phyloP scores from a whole-genome alignment of 768 basidiomycete species.

The Phylloporus scabripes region DNA sequence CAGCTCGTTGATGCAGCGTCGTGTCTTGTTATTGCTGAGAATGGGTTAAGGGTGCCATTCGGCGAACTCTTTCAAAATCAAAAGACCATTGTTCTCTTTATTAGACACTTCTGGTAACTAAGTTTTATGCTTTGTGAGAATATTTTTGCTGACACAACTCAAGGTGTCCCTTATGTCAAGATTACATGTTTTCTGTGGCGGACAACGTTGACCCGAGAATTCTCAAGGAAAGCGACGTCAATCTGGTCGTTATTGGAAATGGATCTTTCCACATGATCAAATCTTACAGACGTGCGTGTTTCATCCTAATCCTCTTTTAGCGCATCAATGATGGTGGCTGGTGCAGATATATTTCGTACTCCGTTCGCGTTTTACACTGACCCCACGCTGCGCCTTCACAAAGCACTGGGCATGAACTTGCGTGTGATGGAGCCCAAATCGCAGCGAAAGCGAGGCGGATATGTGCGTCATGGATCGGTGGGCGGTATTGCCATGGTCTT shows the following conservation, averaged over 20 bases:
- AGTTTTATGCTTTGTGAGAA: slow-evolving; percentile 9
- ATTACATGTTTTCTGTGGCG: slow-evolving; percentile 73
- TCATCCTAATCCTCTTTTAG: background rate
- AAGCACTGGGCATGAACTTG: slow-evolving; percentile 69
- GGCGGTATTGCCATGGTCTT: slow-evolving; percentile 72
- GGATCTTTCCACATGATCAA: slow-evolving; percentile 73
- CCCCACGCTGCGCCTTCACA: slow-evolving; percentile 62
- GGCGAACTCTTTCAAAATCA: slow-evolving; percentile 56
- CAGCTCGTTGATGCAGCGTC: slow-evolving; percentile 59
- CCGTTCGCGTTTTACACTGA: slow-evolving; percentile 79
- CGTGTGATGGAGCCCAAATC: slow-evolving; percentile 39
- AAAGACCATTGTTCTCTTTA: slow-evolving; percentile 74
- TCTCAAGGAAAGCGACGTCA: slow-evolving; percentile 46
- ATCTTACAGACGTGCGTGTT: slow-evolving; percentile 57
- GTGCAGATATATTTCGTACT: slow-evolving; percentile 58
- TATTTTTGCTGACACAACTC: background rate
- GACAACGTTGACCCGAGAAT: slow-evolving; percentile 42
- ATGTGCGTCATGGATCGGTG: slow-evolving; percentile 61
- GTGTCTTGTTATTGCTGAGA: slow-evolving; percentile 60
- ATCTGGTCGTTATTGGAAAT: slow-evolving; percentile 71
- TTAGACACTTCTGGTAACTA: slow-evolving; percentile 73
- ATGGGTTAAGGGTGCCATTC: slow-evolving; percentile 61
- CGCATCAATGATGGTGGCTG: background rate
- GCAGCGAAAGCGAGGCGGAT: slow-evolving; percentile 46
- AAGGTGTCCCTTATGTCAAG: slow-evolving; percentile 79